Base-by-base conservation (phyloP, 345 rosid species). In the Salix udensis region DNA sequence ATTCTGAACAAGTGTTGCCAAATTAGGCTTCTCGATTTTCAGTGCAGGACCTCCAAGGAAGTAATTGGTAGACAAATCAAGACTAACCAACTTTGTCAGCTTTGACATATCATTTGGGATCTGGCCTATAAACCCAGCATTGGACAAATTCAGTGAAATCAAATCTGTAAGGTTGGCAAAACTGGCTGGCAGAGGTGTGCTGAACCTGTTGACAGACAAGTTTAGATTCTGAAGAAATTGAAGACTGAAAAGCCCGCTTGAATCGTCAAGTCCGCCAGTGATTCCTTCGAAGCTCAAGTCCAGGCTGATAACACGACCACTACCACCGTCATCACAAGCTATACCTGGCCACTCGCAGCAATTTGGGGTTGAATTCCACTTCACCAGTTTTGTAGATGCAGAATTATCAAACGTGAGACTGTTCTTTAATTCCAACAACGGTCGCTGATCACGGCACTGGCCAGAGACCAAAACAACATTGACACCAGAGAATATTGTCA, bases 311-410 rank as follows among this genome's bases (percentile, higher is more conserved):
- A 90, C 89, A 52, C 23, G 74, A 67, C 80, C 86, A 60, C 23
- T 76, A 67, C 80, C 86, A 60, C 55, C 77, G 1, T 1, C 76
- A 75, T 86, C 78, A 28, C 93, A 89, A 18, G 46, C 65, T 34
- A 89, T 85, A 9, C 94, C 91, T 3, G 40, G 28, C 89, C 90
- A 90, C 1, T 62, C 14, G 65, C 84, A 85, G 65, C 86, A 88
- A 71, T 83, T 80, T 2, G 39, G 15, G 70, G 24, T 55, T 13
- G 19, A 70, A 77, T 53, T 65, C 90, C 91, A 90, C 4, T 7
- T 36, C 65, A 48, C 77, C 68, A 86, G 70, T 48, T 66, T 79
- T 0, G 19, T 39, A 1, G 87, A 84, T 1, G 0, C 4, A 70
- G 74, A 5, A 1, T n/a, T 37, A 36, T 67, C 0, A 73, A 75